Evolutionary conservation across 257 asterid species (phyloP).

Genomic region (Eucommia ulmoides): DNA sequence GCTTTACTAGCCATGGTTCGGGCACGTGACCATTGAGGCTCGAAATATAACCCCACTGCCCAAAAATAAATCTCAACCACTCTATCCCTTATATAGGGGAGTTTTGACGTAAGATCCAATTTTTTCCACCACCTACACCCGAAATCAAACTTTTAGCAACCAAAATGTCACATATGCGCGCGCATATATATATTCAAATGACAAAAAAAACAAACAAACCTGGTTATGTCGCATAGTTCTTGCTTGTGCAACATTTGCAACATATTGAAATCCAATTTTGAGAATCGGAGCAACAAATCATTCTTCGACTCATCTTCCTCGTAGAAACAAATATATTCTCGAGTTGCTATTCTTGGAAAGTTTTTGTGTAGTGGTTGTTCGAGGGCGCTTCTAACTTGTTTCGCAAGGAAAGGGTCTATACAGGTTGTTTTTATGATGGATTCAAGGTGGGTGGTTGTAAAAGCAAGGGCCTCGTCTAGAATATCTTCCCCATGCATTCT

Average conservation of each 20-base stretch:
- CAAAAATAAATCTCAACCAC: constrained; percentile 30
- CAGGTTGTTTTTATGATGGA: neutral
- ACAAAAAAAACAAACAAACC: too few species aligned
- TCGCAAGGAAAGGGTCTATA: neutral
- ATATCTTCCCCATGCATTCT: neutral
- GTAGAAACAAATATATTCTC: constrained; percentile 13
- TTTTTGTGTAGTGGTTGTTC: constrained; percentile 12
- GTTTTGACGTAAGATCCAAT: constrained; percentile 5
- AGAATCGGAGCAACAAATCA: constrained; percentile 10
- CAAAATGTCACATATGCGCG: too few species aligned
- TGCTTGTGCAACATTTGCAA: constrained; percentile 18
- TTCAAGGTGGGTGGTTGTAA: neutral
- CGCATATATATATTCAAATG: too few species aligned
- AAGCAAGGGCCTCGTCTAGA: neutral
- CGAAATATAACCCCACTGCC: constrained; percentile 24
- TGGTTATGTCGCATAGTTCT: constrained; percentile 12
- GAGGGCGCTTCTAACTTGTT: constrained; percentile 12
- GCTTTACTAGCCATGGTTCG: constrained; percentile 4
- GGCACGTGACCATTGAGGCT: constrained; percentile 23
- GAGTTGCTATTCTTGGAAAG: constrained; percentile 15
- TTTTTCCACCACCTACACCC: constrained; percentile 15
- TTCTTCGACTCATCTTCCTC: constrained; percentile 9
- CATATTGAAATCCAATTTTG: constrained; percentile 19
- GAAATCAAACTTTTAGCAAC: too few species aligned
- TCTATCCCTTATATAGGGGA: constrained; percentile 14